Evolutionary conservation across 805 yeast genomes (phyloP), one percentile per base, ranked within the genome.

Genomic region (Scheffersomyces coipomensis): DNA sequence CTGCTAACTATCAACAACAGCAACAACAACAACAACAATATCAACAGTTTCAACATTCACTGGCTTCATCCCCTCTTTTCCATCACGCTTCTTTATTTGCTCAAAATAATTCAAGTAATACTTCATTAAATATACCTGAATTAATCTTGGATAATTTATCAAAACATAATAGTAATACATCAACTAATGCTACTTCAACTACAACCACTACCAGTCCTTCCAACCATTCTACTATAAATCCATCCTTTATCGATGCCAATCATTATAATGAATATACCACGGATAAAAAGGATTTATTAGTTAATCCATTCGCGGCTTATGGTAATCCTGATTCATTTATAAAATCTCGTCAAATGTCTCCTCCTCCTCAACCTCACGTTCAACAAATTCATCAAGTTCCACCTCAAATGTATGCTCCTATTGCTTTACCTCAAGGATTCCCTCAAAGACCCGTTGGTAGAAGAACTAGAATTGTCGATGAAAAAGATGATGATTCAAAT

Each of bases 251-350:
- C 12, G 26, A 19, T 32, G 4, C 18, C 7, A 30, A 30, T 13
- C 6, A 26, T 26, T 30, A 18, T 19, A 30, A 30, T 30, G 6
- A 10, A 10, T 13, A 33, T 34, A 29, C 13, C 18, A 60, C 30
- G 56, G 53, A 37, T 56, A 52, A 33, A 38, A 27, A 15, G 24
- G 29, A 15, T 24, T 23, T 26, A 37, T 23, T 25, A 23, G 29
- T 51, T 8, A 51, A 58, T 29, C 74, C 74, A 9, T 69, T 70
- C 47, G 57, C 60, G 25, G 64, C 62, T 31, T 70, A 68, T 40
- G 73, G 66, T 29, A 60, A 67, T 46, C 73, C 73, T 4, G 66
- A 68, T 37, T 48, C 62, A 16, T 51, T 53, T 39, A 39, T 46
- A 29, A 21, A 40, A 31, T 46, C 45, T 33, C 42, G 39, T 19